Percentiles rank a stretch among this genome's conserved stretches.
phyloP scores from a whole-genome alignment of 176 grass and related monocot species.

The Aegilops umbellulata region DNA sequence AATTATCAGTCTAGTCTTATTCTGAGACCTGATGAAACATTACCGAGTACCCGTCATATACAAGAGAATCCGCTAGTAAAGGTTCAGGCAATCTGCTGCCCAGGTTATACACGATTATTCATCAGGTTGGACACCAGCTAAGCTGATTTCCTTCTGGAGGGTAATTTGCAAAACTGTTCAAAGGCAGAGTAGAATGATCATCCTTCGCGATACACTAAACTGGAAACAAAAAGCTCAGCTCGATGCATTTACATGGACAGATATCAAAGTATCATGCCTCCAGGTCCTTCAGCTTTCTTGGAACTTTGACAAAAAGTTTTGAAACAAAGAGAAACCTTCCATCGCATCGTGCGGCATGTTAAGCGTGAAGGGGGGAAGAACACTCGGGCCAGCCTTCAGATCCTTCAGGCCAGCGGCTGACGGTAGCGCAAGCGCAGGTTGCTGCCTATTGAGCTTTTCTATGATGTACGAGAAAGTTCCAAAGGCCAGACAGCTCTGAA shows the following conservation, averaged over 20 bases:
- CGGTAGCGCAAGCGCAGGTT: slow-evolving; percentile 53
- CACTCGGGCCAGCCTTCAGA: slow-evolving; percentile 3
- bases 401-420: not conserved
- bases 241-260: slow-evolving; percentile 34
- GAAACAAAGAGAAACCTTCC: slow-evolving; percentile 52
- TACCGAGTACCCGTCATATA: not conserved
- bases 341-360: slow-evolving; percentile 26
- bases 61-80: not conserved
- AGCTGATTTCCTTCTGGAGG: not conserved
- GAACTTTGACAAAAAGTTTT: slow-evolving; percentile 48
- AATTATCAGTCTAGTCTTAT: not conserved
- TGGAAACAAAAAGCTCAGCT: slow-evolving; percentile 9
- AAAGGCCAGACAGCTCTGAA: slow-evolving; percentile 80
- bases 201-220: not conserved
- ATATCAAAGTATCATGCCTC: not conserved
- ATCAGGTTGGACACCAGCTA: not conserved
- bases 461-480: slow-evolving; percentile 81
- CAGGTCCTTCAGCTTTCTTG: slow-evolving; percentile 28
- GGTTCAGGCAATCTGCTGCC: not conserved
- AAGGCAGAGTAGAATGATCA: slow-evolving; percentile 3
- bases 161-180: slow-evolving; percentile 25
- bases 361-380: slow-evolving; percentile 69
- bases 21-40: not conserved
- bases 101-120: not conserved
- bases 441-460: slow-evolving; percentile 67